These are phyloP conservation scores for Oxyria digyna DNA, from an alignment of 148 eudicot species.

Conservation along the genomic window DNA sequence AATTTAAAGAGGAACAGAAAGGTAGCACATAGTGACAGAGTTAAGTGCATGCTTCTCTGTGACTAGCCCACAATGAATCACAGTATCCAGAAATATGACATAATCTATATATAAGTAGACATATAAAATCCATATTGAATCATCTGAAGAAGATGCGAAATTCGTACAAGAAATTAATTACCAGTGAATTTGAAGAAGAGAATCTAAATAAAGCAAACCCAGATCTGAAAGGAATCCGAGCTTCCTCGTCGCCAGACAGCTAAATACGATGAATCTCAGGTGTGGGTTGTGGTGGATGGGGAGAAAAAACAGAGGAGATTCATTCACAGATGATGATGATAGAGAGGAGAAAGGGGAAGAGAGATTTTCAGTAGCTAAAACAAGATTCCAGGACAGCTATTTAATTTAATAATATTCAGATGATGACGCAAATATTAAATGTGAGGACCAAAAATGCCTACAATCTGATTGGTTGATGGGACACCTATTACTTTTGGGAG, in stretches of 20 bases:
- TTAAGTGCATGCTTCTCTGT: too few relatives aligned
- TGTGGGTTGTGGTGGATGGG: background rate
- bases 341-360: background rate
- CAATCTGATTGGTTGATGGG: background rate
- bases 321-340: background rate
- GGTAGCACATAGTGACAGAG: too few relatives aligned
- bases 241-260: background rate
- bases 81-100: too few relatives aligned
- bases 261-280: background rate
- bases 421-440: slow-evolving; percentile 1
- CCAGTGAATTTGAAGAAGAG: background rate
- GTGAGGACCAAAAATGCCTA: background rate
- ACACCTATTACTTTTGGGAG: background rate
- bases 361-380: background rate
- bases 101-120: too few relatives aligned
- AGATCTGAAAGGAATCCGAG: background rate
- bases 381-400: background rate
- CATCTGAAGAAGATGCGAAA: background rate
- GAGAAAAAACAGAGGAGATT: background rate
- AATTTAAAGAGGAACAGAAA: too few relatives aligned
- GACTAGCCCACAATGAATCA: too few relatives aligned
- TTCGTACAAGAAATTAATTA: background rate
- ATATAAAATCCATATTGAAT: background rate
- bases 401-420: background rate
- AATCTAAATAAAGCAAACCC: background rate